A percentile compares a stretch with the other conserved stretches of the same genome.
phyloP scores from a whole-genome alignment of 2,329 filamentous ascomycete genomes.

The Pleoardoris graminearum region DNA sequence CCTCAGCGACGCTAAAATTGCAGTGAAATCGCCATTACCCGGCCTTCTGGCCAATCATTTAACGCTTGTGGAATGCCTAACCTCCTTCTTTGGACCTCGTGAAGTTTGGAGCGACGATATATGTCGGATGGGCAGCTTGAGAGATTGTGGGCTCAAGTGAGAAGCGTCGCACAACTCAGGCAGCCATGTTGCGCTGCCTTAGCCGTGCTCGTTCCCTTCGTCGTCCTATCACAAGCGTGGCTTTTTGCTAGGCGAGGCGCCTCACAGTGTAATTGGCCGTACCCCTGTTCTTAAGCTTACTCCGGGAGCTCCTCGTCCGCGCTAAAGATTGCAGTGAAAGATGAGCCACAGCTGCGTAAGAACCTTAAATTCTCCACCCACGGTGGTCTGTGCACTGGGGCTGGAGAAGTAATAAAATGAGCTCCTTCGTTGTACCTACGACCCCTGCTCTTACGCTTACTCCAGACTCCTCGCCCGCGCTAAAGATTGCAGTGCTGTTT shows the following conservation, averaged over 20 bases:
- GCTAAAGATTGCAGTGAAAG: not conserved
- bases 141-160: not conserved
- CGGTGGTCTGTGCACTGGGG: too few species aligned
- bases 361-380: too few species aligned
- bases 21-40: conserved; percentile 5
- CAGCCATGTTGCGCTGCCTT: not conserved
- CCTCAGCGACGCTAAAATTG: conserved; percentile 1
- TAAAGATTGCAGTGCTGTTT: too few species aligned
- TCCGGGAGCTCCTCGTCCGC: not conserved
- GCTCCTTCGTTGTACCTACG: too few species aligned
- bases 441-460: too few species aligned
- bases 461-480: too few species aligned
- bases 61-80: not conserved
- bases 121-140: not conserved
- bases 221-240: not conserved
- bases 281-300: not conserved
- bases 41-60: not conserved
- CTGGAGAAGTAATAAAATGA: too few species aligned
- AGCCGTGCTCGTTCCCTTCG: not conserved
- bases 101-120: too few species aligned
- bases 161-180: not conserved
- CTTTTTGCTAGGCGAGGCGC: too few species aligned
- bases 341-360: too few species aligned
- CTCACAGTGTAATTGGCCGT: not conserved
- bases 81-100: not conserved